Conservation (phyloP, 2,329 filamentous ascomycete species). For the Calycina herbarum region DNA sequence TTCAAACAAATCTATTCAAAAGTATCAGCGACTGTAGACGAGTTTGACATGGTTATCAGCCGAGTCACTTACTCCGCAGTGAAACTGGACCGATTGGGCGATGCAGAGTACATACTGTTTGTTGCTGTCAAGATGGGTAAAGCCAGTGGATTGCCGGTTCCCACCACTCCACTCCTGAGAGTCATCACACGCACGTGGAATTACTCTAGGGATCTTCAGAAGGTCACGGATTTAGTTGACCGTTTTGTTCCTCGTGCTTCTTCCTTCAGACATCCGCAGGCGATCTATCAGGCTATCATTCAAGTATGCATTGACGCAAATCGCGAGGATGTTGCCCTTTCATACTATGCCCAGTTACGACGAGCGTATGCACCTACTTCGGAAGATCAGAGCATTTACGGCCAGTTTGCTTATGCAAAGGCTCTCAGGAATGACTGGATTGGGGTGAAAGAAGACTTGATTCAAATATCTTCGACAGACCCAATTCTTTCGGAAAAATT, state of each 20-base stretch:
- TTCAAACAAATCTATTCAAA: constrained; percentile 28
- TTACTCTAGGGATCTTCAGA: constrained; percentile 27
- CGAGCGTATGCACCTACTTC: constrained; percentile 12
- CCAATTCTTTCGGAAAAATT: constrained; percentile 20
- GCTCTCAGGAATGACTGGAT: constrained; percentile 35
- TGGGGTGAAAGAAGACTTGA: constrained; percentile 32
- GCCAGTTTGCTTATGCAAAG: constrained; percentile 36
- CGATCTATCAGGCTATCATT: constrained; percentile 34
- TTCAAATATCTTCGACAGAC: constrained; percentile 24
- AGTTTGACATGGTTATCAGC: constrained; percentile 24
- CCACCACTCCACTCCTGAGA: constrained; percentile 31
- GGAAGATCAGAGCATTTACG: constrained; percentile 30
- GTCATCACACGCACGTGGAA: constrained; percentile 35
- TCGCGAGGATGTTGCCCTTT: constrained; percentile 26
- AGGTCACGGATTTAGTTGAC: constrained; percentile 30
- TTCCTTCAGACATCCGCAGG: constrained; percentile 25
- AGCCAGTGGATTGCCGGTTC: constrained; percentile 18
- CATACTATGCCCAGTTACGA: constrained; percentile 27
- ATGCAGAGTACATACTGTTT: constrained; percentile 30
- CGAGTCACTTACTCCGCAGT: constrained; percentile 30
- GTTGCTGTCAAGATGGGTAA: constrained; percentile 26
- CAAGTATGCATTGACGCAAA: constrained; percentile 36
- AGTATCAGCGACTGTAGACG: constrained; percentile 19
- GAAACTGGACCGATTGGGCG: constrained; percentile 17
- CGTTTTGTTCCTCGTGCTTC: constrained; percentile 24